phyloP scores from a whole-genome alignment of 108 stramenopile species.

The Pseudonitzschia multiseries region DNA sequence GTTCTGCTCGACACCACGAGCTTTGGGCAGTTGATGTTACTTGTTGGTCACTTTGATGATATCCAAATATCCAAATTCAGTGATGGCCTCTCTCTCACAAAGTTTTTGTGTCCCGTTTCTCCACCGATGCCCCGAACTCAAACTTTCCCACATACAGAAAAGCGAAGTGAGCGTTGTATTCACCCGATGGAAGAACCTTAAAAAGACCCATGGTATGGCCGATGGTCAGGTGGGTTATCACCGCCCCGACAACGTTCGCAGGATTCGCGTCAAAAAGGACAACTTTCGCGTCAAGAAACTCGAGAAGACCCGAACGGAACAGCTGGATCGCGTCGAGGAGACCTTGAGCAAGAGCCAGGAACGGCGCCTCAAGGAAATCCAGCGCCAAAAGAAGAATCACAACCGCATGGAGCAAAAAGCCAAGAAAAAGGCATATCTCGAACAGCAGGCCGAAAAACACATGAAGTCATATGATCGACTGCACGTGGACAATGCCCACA shows the following conservation, averaged over 20 bases:
- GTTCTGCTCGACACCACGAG: neutral
- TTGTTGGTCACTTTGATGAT: too few species aligned
- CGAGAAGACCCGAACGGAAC: slow-evolving; percentile 71
- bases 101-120: too few species aligned
- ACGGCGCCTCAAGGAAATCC: slow-evolving; percentile 60
- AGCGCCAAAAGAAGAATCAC: slow-evolving; percentile 54
- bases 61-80: neutral
- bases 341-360: slow-evolving; percentile 56
- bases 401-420: slow-evolving; percentile 43
- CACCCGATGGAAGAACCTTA: slow-evolving; percentile 85
- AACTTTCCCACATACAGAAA: neutral
- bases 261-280: slow-evolving; percentile 72
- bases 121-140: slow-evolving; percentile 14
- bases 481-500: slow-evolving; percentile 34
- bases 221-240: slow-evolving; percentile 83
- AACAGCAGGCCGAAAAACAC: slow-evolving; percentile 58
- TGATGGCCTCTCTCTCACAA: too few species aligned
- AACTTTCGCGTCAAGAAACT: slow-evolving; percentile 65
- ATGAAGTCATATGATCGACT: slow-evolving; percentile 77
- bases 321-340: slow-evolving; percentile 9
- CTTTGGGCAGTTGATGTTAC: neutral
- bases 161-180: slow-evolving; percentile 72
- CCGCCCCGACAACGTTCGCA: slow-evolving; percentile 81
- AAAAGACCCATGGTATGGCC: slow-evolving; percentile 74
- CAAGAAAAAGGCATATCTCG: slow-evolving; percentile 37